Evolutionary conservation across 768 basidiomycete genomes (phyloP), one percentile per base, ranked within the genome.

Genomic region (Rhodotorula paludigena): DNA sequence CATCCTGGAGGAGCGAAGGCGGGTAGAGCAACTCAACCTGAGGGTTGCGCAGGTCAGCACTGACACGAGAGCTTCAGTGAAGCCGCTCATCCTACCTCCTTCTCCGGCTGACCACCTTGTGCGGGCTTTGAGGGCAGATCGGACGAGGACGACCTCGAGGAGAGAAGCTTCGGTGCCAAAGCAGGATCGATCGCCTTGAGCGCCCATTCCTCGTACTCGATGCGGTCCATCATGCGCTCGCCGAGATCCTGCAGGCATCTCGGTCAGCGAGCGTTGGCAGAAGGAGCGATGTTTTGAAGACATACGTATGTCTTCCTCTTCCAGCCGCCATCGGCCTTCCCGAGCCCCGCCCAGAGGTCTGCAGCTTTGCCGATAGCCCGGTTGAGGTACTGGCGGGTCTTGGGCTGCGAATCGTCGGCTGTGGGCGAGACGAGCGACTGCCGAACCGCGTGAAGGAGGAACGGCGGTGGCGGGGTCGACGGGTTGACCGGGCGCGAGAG

Each of bases 171-270:
- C 6, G 77, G 75, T 0, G 77, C 76, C 25, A 72, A 51, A 30
- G 69, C 73, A 30, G 77, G 77, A 47, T 77, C 74, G 35, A 79
- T 69, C 11, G 62, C 66, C 63, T 79, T 79, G 57, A 79, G 65
- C 10, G 73, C 74, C 78, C 79, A 80, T 58, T 80, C 79, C 53
- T 79, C 78, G 61, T 72, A 78, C 49, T 80, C 79, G 25, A 79
- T 78, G 71, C 71, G 71, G 72, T 80, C 78, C 79, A 80, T 80
- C 68, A 78, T 71, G 16, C 75, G 62, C 66, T 80, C 78, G 8
- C 79, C 79, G 25, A 68, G 76, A 41, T 57, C 62, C 73, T 78
- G 77, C 47, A 73, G 62, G 38, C 60, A 60, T 32, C 38, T 49
- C 49, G 47, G 7, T 48, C 15, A 25, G 20, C 21, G 44, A 45